These are phyloP conservation scores for Vigna trinervia DNA, from an alignment of 306 rosid genomes.

Conservation along the genomic window DNA sequence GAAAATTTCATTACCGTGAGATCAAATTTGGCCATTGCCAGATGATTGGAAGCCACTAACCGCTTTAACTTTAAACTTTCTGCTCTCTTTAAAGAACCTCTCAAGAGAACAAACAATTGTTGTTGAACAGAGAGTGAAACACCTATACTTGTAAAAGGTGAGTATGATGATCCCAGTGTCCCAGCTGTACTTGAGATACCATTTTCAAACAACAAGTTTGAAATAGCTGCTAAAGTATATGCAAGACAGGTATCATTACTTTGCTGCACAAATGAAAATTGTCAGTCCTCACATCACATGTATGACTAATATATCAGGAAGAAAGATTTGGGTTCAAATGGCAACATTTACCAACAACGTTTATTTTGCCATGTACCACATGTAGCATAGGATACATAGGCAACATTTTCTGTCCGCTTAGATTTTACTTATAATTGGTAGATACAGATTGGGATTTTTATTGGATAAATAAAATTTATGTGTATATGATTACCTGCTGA, in stretches of 20 bases:
- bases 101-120: constrained; percentile 89
- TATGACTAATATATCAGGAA: constrained; percentile 29
- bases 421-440: constrained; percentile 22
- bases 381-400: constrained; percentile 34
- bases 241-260: constrained; percentile 95
- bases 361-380: constrained; percentile 16
- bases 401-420: constrained; percentile 38
- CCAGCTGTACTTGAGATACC: constrained; percentile 90
- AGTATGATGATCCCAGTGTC: constrained; percentile 86
- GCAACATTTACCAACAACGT: constrained; percentile 10
- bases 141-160: constrained; percentile 85
- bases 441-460: constrained; percentile 25
- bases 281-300: constrained; percentile 39
- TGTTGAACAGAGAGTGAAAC: constrained; percentile 89
- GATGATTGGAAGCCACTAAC: constrained; percentile 93
- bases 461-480: constrained; percentile 2
- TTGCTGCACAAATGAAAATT: constrained; percentile 70
- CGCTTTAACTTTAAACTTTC: constrained; percentile 87
- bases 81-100: constrained; percentile 95
- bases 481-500: constrained; percentile 75
- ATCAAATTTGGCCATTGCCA: constrained; percentile 92
- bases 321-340: constrained; percentile 32
- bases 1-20: constrained; percentile 71
- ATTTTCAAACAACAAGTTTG: constrained; percentile 92
- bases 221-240: constrained; percentile 90